phyloP scores from a whole-genome alignment of 2,329 filamentous ascomycete genomes.

The Periconia macrospinosa region DNA sequence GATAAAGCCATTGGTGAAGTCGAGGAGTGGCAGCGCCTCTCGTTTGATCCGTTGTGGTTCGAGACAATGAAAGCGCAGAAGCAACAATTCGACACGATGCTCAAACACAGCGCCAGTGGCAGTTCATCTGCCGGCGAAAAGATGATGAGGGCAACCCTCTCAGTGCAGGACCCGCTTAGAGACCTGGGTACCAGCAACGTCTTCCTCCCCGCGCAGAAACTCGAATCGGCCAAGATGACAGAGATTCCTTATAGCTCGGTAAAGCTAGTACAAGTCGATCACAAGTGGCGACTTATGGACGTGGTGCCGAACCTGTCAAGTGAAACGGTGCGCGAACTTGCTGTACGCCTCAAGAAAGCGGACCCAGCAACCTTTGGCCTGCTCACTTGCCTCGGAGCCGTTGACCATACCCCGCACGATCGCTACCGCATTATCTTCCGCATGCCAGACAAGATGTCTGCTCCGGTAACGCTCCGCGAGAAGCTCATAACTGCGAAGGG shows the following conservation, averaged over 20 bases:
- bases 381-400: not conserved
- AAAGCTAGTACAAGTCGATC: not conserved
- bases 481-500: not conserved
- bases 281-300: not conserved
- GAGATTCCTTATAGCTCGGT: not conserved
- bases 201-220: not conserved
- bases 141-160: not conserved
- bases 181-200: not conserved
- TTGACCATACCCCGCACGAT: not conserved
- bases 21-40: slow-evolving; percentile 1
- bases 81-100: not conserved
- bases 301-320: not conserved
- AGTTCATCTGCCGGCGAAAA: not conserved
- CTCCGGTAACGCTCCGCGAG: not conserved
- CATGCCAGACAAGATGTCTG: not conserved
- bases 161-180: not conserved
- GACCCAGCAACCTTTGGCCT: not conserved
- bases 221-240: not conserved
- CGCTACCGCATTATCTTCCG: not conserved
- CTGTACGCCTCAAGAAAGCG: not conserved
- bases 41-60: slow-evolving; percentile 1
- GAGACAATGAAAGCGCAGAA: not conserved
- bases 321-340: not conserved
- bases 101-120: too few relatives aligned
- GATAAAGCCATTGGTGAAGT: slow-evolving; percentile 8